Evolutionary conservation across 177 flowering plant species (phyloP).

Genomic region (Vitis hybrid): DNA sequence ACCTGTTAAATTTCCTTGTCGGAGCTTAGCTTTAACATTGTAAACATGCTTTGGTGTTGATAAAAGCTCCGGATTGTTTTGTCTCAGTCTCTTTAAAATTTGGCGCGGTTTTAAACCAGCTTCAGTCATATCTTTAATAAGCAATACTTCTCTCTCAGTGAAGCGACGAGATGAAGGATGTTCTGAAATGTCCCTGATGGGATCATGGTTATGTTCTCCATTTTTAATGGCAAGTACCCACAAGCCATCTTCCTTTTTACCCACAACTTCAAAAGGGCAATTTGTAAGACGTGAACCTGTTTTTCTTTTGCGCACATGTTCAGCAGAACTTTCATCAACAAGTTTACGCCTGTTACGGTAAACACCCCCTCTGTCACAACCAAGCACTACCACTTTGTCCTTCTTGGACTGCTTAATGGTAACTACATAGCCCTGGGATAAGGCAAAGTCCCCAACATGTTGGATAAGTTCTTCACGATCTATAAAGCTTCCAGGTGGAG

Average conservation of each 20-base stretch:
- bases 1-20: slow-evolving; percentile 37
- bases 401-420: slow-evolving; percentile 40
- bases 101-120: slow-evolving; percentile 44
- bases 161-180: slow-evolving; percentile 45
- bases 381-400: slow-evolving; percentile 32
- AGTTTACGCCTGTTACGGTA: slow-evolving; percentile 38
- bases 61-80: slow-evolving; percentile 35
- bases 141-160: slow-evolving; percentile 25
- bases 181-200: slow-evolving; percentile 27
- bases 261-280: slow-evolving; percentile 39
- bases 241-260: slow-evolving; percentile 40
- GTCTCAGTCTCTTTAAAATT: slow-evolving; percentile 32
- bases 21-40: slow-evolving; percentile 35
- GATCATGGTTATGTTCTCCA: slow-evolving; percentile 41
- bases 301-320: slow-evolving; percentile 24
- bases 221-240: slow-evolving; percentile 33
- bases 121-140: slow-evolving; percentile 35
- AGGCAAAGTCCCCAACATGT: slow-evolving; percentile 34
- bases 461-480: slow-evolving; percentile 40
- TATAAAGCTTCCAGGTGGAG: slow-evolving; percentile 35
- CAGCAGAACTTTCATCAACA: slow-evolving; percentile 25
- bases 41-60: slow-evolving; percentile 37
- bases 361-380: slow-evolving; percentile 43
- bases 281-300: slow-evolving; percentile 39
- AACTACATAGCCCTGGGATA: slow-evolving; percentile 35